Conservation (phyloP, 1,284 basidiomycete genomes). For the Erythrobasidium hasegawianum region DNA sequence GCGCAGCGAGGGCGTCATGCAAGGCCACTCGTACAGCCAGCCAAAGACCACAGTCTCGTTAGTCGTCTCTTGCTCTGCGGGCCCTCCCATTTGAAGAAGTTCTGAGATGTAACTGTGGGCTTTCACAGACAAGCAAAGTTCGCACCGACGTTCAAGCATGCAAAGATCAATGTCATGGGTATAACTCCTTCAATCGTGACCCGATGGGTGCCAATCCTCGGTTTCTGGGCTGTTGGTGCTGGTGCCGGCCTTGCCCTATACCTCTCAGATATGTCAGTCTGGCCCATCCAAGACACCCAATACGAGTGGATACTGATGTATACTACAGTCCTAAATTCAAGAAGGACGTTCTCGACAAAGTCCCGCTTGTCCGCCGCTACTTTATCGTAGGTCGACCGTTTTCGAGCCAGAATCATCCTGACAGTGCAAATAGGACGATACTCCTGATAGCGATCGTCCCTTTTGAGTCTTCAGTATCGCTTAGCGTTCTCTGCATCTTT, state of each 20-base stretch:
- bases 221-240: conserved; percentile 29
- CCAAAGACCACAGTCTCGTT: background rate
- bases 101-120: too few relatives aligned
- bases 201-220: conserved; percentile 28
- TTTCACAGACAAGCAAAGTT: conserved; percentile 1
- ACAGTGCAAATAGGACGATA: too few relatives aligned
- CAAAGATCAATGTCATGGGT: conserved; percentile 10
- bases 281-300: too few relatives aligned
- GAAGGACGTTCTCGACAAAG: conserved; percentile 27
- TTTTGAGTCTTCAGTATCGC: too few relatives aligned
- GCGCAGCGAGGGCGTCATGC: background rate
- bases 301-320: too few relatives aligned
- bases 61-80: too few relatives aligned
- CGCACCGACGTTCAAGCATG: conserved; percentile 21
- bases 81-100: too few relatives aligned
- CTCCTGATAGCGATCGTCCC: too few relatives aligned
- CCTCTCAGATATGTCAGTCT: conserved; percentile 30
- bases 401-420: too few relatives aligned
- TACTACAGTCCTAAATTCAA: conserved; percentile 35
- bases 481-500: too few relatives aligned
- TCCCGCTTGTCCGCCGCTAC: conserved; percentile 31
- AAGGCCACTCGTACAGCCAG: too few relatives aligned
- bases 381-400: too few relatives aligned
- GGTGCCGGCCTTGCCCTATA: conserved; percentile 13
- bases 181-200: conserved; percentile 20